Conservation (phyloP, 148 eudicot genomes). For the Rhododendron ferrugineum region DNA sequence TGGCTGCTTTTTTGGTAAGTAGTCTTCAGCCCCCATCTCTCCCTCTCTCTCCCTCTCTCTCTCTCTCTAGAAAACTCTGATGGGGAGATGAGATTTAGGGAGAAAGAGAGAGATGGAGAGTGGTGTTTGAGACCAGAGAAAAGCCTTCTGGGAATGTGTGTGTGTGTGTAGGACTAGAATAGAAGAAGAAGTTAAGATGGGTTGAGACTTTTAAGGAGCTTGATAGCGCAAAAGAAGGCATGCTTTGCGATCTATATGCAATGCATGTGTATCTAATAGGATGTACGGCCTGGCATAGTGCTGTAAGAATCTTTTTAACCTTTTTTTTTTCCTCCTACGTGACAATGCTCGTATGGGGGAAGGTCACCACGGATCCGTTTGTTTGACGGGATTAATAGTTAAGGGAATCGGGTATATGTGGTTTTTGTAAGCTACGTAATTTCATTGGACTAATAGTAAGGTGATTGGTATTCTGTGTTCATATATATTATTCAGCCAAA, state of each 20-base stretch:
- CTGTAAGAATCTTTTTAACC: not conserved
- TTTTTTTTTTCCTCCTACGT: not conserved
- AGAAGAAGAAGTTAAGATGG: not conserved
- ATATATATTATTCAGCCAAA: not conserved
- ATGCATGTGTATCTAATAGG: not conserved
- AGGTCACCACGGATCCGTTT: not conserved
- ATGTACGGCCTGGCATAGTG: not conserved
- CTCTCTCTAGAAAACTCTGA: not conserved
- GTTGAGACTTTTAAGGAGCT: not conserved
- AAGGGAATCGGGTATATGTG: not conserved
- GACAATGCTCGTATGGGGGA: not conserved
- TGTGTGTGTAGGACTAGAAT: not conserved
- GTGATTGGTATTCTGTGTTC: not conserved
- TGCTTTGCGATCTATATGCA: not conserved
- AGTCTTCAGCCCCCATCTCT: slow-evolving; percentile 30
- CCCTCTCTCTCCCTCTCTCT: not conserved
- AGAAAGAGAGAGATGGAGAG: not conserved
- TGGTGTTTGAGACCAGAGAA: not conserved
- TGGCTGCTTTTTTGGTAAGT: slow-evolving; percentile 20
- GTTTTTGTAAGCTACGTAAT: too few relatives aligned
- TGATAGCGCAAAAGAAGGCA: not conserved
- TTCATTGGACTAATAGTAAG: not conserved
- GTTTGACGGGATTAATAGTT: not conserved
- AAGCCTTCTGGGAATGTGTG: not conserved
- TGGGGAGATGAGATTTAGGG: not conserved